Percentiles rank a stretch among this genome's conserved stretches.
These are phyloP conservation scores for Striga asiatica DNA, from an alignment of 257 asterid species.

Conservation along the genomic window DNA sequence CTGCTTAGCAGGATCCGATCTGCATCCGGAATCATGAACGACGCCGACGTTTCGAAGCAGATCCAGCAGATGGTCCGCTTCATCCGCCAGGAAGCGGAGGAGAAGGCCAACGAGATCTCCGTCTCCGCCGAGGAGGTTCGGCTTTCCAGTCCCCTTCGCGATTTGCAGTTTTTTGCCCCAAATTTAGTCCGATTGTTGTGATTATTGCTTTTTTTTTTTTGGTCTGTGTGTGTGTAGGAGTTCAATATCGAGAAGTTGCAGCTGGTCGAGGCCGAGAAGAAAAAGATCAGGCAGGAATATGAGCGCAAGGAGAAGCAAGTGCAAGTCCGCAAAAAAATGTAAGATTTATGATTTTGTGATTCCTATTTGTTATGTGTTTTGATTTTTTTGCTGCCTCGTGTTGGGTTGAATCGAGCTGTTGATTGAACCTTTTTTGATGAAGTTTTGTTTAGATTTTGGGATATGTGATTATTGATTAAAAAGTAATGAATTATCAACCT, in stretches of 20 bases:
- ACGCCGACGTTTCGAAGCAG: conserved; percentile 90
- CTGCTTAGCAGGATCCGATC: conserved; percentile 18
- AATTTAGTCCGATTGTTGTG: conserved; percentile 9
- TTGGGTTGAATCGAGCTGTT: background rate
- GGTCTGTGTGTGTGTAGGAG: conserved; percentile 41
- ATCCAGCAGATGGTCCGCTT: conserved; percentile 99
- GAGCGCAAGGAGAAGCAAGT: conserved; percentile 95
- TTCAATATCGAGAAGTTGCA: conserved; percentile 97
- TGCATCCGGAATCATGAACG: conserved; percentile 52
- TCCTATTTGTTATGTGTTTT: background rate
- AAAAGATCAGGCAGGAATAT: conserved; percentile 85
- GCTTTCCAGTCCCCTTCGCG: background rate
- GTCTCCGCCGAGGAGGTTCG: conserved; percentile 93
- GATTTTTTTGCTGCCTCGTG: background rate
- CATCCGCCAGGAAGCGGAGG: conserved; percentile 98
- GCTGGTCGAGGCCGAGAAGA: conserved; percentile 95
- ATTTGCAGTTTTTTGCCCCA: background rate
- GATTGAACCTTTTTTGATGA: background rate
- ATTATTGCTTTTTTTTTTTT: background rate
- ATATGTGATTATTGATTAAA: background rate
- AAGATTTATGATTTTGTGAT: background rate
- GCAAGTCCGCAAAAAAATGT: conserved; percentile 78
- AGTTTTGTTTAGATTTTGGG: background rate
- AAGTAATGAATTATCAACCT: background rate
- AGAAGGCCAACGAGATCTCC: conserved; percentile 91